phyloP scores from a whole-genome alignment of 768 basidiomycete genomes.

The Vararia minispora region DNA sequence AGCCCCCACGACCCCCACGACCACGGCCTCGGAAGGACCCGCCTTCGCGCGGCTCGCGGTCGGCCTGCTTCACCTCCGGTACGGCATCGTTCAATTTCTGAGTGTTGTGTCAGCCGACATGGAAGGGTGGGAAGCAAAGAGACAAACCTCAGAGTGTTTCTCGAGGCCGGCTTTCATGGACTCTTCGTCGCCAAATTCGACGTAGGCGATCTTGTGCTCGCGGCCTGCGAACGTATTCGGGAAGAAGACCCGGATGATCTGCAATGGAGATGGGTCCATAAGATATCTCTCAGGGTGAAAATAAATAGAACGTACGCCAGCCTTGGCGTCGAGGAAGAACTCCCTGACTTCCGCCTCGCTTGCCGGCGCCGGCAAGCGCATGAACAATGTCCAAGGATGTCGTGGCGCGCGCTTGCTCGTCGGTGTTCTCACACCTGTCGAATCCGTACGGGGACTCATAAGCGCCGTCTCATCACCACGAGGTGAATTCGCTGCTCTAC shows the following conservation, averaged over 20 bases:
- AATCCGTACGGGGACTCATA: conserved; percentile 29
- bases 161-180: conserved; percentile 71
- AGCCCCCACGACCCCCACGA: conserved; percentile 43
- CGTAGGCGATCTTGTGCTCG: conserved; percentile 56
- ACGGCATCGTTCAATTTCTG: conserved; percentile 61
- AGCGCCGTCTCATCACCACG: conserved; percentile 38
- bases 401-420: conserved; percentile 50
- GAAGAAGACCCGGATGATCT: conserved; percentile 63
- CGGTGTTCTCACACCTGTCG: conserved; percentile 63
- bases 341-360: conserved; percentile 60
- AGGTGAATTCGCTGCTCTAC: conserved; percentile 7
- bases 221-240: conserved; percentile 39
- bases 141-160: conserved; percentile 59
- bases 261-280: too few relatives aligned
- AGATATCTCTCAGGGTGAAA: conserved; percentile 4
- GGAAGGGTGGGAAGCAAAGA: background rate
- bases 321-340: conserved; percentile 64
- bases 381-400: conserved; percentile 80
- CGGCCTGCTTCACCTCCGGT: conserved; percentile 66
- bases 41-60: conserved; percentile 28
- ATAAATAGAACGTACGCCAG: conserved; percentile 42
- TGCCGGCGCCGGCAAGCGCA: conserved; percentile 46
- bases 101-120: conserved; percentile 5
- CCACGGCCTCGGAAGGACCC: conserved; percentile 33
- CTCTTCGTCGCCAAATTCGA: conserved; percentile 86